Conservation (phyloP, 2,329 filamentous ascomycete species). For the Neoarthrinium moseri region DNA sequence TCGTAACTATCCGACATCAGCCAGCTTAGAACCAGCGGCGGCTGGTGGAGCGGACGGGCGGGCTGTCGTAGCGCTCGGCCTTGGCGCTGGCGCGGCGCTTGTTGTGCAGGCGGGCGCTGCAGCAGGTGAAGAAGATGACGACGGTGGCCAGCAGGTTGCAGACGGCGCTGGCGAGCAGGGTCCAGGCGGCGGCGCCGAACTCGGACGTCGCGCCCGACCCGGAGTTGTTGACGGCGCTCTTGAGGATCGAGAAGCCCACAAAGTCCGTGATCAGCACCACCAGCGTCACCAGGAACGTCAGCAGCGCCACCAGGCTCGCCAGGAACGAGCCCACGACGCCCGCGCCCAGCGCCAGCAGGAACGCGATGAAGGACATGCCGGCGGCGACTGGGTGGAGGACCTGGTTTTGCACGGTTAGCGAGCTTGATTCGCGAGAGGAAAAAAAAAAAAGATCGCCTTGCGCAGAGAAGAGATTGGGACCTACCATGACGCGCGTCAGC, state of each 20-base stretch:
- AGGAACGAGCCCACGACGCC: conserved; percentile 41
- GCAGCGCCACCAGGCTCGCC: conserved; percentile 32
- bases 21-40: conserved; percentile 9
- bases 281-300: conserved; percentile 40
- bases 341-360: conserved; percentile 40
- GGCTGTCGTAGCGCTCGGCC: conserved; percentile 2
- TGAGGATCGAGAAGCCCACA: conserved; percentile 35
- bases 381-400: conserved; percentile 34
- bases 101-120: conserved; percentile 44
- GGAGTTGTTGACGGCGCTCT: conserved; percentile 20
- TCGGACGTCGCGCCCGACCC: conserved; percentile 31
- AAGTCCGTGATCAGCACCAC: conserved; percentile 45
- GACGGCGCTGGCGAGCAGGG: conserved; percentile 54
- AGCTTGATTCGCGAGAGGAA: no score
- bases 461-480: no score
- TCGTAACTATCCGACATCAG: neutral
- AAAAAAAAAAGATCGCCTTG: neutral
- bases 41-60: neutral
- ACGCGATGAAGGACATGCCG: conserved; percentile 42
- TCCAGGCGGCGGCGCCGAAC: conserved; percentile 59
- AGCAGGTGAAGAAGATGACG: conserved; percentile 62
- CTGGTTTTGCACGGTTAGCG: no score
- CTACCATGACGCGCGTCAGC: conserved; percentile 44
- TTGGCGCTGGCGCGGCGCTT: conserved; percentile 3
- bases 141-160: conserved; percentile 53